Conservation (phyloP, 2,329 filamentous ascomycete species). For the Colletotrichum scovillei region DNA sequence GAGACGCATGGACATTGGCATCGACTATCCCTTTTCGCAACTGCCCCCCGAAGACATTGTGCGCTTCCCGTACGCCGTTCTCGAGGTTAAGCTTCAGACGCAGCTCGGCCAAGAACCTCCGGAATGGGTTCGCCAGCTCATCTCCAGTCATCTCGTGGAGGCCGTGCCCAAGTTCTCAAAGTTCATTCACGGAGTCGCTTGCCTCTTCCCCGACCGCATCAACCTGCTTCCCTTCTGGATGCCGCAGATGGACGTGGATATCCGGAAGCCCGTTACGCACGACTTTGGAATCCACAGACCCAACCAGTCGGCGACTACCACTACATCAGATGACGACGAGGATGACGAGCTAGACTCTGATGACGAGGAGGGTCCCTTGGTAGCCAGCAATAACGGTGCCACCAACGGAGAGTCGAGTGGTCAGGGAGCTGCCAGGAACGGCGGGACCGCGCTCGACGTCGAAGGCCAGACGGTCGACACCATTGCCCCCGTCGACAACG, state of each 20-base stretch:
- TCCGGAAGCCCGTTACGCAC: constrained; percentile 89
- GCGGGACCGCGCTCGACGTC: constrained; percentile 67
- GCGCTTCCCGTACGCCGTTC: constrained; percentile 93
- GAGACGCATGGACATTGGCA: constrained; percentile 96
- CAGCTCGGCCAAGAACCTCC: constrained; percentile 95
- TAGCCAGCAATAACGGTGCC: constrained; percentile 15
- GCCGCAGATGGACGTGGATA: constrained; percentile 98
- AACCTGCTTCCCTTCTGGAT: constrained; percentile 95
- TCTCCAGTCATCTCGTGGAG: constrained; percentile 93
- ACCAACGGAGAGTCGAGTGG: constrained; percentile 51
- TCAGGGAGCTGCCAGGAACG: constrained; percentile 48
- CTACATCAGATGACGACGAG: constrained; percentile 81
- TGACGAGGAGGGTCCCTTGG: constrained; percentile 44
- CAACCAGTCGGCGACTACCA: constrained; percentile 78
- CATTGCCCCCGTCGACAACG: constrained; percentile 64
- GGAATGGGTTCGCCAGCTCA: constrained; percentile 95
- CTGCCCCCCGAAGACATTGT: constrained; percentile 88
- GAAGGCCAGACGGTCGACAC: constrained; percentile 84
- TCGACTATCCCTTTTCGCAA: constrained; percentile 94
- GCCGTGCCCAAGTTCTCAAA: constrained; percentile 99
- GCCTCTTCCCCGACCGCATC: constrained; percentile 87
- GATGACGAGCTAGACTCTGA: constrained; percentile 70
- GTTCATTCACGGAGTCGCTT: constrained; percentile 95
- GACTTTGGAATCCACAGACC: constrained; percentile 91
- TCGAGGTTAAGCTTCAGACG: constrained; percentile 98